Base-by-base conservation (phyloP, 2,329 filamentous ascomycete genomes). In the Apiospora marii region DNA sequence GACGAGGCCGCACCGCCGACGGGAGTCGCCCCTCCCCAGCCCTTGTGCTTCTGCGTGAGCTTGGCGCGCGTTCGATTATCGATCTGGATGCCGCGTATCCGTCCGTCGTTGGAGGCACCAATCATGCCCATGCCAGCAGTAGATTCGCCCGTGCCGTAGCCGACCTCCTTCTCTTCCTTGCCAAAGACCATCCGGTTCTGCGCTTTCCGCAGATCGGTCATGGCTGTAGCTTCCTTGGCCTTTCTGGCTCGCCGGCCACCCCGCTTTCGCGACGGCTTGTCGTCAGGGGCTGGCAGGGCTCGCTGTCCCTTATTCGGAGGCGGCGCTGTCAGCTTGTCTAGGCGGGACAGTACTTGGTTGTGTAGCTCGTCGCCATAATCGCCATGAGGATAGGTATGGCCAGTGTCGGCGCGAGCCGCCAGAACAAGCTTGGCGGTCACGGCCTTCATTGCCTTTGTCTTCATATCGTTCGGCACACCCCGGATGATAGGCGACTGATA, bases 121-220 rank as follows among this genome's bases (percentile, higher is more conserved):
- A 99, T 95, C 96, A 98, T 98, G 72, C 96, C 96, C 82, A 99
- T 86, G 41, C 96, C 96, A 73, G 92, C 92, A 0, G 95, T 97
- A 71, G 90, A 90, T 77, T 98, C 95, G 69, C 95, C 94, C 0
- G 91, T 91, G 48, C 95, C 96, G 81, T 97, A 98, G 44, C 95
- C 96, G 0, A 96, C 92, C 83, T 99, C 96, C 78, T 91, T 92
- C 83, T 99, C 96, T 82, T 98, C 96, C 81, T 97, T 96, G 73
- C 95, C 95, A 79, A 99, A 99, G 0, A 92, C 94, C 90, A 99
- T 92, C 71, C 96, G 91, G 84, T 99, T 99, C 83, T 98, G 96
- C 5, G 95, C 95, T 82, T 98, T 98, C 76, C 95, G 92, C 43
- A 99, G 86, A 71, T 99, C 96, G 0, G 96, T 99, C 94, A 98